A percentile compares a stretch with the other conserved stretches of the same genome.
Evolutionary conservation across 345 rosid genomes (phyloP).

Genomic region (Litchi chinensis): DNA sequence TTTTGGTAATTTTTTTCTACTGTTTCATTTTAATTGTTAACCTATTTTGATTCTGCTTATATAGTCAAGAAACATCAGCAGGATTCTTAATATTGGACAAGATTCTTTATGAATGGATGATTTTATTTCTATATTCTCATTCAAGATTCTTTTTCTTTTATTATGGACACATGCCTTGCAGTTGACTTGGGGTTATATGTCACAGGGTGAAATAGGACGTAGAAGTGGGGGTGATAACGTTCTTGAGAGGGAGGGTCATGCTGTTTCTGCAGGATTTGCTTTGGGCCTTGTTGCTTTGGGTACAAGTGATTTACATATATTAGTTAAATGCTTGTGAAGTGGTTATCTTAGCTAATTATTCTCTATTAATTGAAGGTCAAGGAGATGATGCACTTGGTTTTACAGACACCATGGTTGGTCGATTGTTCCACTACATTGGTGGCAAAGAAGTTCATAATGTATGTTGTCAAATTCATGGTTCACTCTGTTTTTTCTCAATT

Average conservation of each 20-base stretch:
- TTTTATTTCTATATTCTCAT: conserved; percentile 13
- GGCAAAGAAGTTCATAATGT: conserved; percentile 78
- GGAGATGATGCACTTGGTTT: conserved; percentile 81
- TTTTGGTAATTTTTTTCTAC: conserved; percentile 55
- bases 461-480: conserved; percentile 33
- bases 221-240: conserved; percentile 99
- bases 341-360: conserved; percentile 4
- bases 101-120: not conserved
- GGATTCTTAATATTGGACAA: not conserved
- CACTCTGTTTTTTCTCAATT: conserved; percentile 25
- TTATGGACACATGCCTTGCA: conserved; percentile 7
- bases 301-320: conserved; percentile 38
- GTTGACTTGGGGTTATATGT: conserved; percentile 29
- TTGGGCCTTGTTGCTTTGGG: conserved; percentile 97
- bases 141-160: conserved; percentile 18
- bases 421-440: conserved; percentile 81
- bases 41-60: conserved; percentile 1
- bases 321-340: not conserved
- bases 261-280: conserved; percentile 97
- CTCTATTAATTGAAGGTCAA: conserved; percentile 65
- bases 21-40: not conserved
- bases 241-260: conserved; percentile 99
- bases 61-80: not conserved
- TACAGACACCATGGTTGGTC: conserved; percentile 72
- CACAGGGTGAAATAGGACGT: conserved; percentile 95